A percentile compares a stretch with the other conserved stretches of the same genome.
These are phyloP conservation scores for Umbelopsis vinacea DNA, from an alignment of 192 early-diverging fungal species.

Conservation along the genomic window DNA sequence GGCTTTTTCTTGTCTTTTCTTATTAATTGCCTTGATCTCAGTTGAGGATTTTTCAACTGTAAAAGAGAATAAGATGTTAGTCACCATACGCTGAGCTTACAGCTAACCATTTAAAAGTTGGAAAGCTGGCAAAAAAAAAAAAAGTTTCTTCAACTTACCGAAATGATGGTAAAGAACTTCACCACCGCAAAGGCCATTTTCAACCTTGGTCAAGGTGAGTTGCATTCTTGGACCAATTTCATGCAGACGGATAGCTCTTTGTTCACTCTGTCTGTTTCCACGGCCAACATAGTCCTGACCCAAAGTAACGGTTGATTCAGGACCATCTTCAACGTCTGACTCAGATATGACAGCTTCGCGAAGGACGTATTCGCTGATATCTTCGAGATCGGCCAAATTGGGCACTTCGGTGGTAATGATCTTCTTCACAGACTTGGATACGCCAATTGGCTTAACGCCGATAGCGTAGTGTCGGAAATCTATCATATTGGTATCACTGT, in stretches of 20 bases:
- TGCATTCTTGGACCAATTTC: conserved; percentile 95
- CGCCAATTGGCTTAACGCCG: conserved; percentile 84
- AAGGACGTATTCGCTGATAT: conserved; percentile 93
- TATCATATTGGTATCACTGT: conserved; percentile 78
- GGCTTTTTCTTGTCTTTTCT: conserved; percentile 60
- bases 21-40: conserved; percentile 71
- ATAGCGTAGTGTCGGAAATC: conserved; percentile 96
- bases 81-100: not conserved
- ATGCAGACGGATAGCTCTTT: conserved; percentile 81
- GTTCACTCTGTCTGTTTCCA: conserved; percentile 74
- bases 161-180: conserved; percentile 92
- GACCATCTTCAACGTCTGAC: conserved; percentile 91
- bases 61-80: not conserved
- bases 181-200: conserved; percentile 86
- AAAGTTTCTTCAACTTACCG: conserved; percentile 50
- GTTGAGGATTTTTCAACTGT: conserved; percentile 72
- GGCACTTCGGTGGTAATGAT: conserved; percentile 81
- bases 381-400: conserved; percentile 76
- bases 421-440: conserved; percentile 89
- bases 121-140: no score
- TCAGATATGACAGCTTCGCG: conserved; percentile 83
- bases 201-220: conserved; percentile 84
- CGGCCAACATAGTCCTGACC: conserved; percentile 81
- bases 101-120: not conserved
- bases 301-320: conserved; percentile 84